Evolutionary conservation across 768 basidiomycete species (phyloP).

Genomic region (Zangia roseola): DNA sequence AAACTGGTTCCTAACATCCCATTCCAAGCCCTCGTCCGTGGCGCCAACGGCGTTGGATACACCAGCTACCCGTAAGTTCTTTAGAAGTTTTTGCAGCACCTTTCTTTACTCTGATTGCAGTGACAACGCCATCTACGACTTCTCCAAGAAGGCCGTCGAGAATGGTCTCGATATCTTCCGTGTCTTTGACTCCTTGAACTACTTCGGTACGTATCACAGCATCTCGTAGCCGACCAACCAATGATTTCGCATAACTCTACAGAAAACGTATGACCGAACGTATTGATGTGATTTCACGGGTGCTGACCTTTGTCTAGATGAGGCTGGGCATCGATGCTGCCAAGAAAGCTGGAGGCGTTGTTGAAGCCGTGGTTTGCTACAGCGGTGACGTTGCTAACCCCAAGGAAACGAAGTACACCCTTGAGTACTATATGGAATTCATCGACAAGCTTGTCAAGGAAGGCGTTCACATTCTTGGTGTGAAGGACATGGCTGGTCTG

Average conservation of each 20-base stretch:
- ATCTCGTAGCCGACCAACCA: background rate
- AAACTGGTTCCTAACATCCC: constrained; percentile 98
- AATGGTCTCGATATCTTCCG: constrained; percentile 99
- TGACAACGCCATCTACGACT: constrained; percentile 99
- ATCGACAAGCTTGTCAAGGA: constrained; percentile 89
- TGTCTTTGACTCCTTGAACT: constrained; percentile 98
- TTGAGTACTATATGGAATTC: constrained; percentile 97
- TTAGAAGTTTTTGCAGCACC: background rate
- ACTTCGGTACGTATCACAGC: constrained; percentile 67
- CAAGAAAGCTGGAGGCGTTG: constrained; percentile 98
- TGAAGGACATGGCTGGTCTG: constrained; percentile 99
- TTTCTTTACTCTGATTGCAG: constrained; percentile 37
- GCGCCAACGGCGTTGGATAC: constrained; percentile 98
- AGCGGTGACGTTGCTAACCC: constrained; percentile 95
- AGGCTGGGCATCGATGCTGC: constrained; percentile 98
- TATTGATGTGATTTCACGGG: background rate
- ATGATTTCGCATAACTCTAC: constrained; percentile 8
- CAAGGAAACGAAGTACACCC: constrained; percentile 95
- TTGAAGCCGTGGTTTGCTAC: constrained; percentile 97
- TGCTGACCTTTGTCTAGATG: constrained; percentile 57
- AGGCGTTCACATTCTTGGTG: constrained; percentile 94
- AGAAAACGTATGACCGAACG: constrained; percentile 65
- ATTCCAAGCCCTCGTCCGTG: constrained; percentile 96
- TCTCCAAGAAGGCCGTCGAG: constrained; percentile 99
- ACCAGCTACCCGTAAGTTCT: constrained; percentile 89